A percentile compares a stretch with the other conserved stretches of the same genome.
Conservation (phyloP, 805 yeast species). For the Starmerella floricola region DNA sequence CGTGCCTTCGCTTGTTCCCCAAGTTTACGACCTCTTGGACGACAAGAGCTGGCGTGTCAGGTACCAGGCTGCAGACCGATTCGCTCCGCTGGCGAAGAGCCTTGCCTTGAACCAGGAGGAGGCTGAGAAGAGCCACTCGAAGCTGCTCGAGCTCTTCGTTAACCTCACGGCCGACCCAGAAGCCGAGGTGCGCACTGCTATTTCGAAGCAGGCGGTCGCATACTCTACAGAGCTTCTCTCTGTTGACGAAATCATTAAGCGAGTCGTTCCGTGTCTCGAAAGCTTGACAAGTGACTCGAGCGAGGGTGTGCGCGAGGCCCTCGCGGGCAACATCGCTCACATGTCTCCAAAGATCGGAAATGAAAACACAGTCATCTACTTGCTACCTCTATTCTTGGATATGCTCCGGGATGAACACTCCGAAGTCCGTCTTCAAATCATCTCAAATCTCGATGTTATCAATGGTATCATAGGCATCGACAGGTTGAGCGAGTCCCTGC, state of each 20-base stretch:
- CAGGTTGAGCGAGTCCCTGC: conserved; percentile 66
- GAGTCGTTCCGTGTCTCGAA: conserved; percentile 72
- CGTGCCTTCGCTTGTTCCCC: conserved; percentile 24
- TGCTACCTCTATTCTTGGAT: conserved; percentile 76
- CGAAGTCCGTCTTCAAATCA: conserved; percentile 88
- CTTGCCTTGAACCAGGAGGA: conserved; percentile 32
- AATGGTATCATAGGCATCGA: conserved; percentile 92
- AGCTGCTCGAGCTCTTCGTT: conserved; percentile 58
- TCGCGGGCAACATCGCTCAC: conserved; percentile 78
- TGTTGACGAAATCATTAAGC: conserved; percentile 45
- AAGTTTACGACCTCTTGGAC: conserved; percentile 57
- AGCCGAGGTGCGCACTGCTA: conserved; percentile 92
- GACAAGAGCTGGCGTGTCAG: conserved; percentile 98
- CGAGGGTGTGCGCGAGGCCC: conserved; percentile 84
- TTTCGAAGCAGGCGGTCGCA: conserved; percentile 76
- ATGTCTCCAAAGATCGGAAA: conserved; percentile 77
- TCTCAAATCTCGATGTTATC: conserved; percentile 80
- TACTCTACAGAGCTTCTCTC: conserved; percentile 27
- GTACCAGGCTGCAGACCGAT: conserved; percentile 94
- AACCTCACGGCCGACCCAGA: conserved; percentile 78
- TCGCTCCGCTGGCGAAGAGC: conserved; percentile 56
- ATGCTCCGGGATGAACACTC: conserved; percentile 97
- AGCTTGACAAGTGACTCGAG: conserved; percentile 80
- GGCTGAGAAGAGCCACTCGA: conserved; percentile 42
- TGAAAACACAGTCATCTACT: conserved; percentile 66